phyloP scores from a whole-genome alignment of 1,139 yeast species.

The Hyphopichia fennica region DNA sequence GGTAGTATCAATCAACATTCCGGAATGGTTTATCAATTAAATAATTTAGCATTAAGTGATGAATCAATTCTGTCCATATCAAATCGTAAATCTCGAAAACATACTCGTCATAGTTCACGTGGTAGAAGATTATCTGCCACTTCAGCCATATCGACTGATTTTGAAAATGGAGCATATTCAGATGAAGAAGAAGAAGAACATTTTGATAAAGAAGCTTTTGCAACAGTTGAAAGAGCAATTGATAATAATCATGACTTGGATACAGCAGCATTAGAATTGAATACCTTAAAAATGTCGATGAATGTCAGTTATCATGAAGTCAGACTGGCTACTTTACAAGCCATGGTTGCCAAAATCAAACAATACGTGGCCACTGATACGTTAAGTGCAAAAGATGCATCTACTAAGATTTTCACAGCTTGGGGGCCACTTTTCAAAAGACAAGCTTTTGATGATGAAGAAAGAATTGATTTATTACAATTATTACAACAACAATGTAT shows the following conservation, averaged over 20 bases:
- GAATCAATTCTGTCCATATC: slow-evolving; percentile 69
- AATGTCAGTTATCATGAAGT: slow-evolving; percentile 94
- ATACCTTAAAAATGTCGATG: slow-evolving; percentile 96
- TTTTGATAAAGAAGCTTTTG: slow-evolving; percentile 84
- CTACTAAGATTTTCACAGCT: slow-evolving; percentile 66
- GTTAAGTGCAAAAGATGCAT: slow-evolving; percentile 71
- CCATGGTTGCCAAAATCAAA: slow-evolving; percentile 65
- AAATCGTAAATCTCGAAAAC: slow-evolving; percentile 30
- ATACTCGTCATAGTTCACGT: slow-evolving; percentile 21
- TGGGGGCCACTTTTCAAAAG: slow-evolving; percentile 82
- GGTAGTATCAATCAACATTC: slow-evolving; percentile 24
- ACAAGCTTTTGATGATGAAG: slow-evolving; percentile 79
- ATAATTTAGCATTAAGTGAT: slow-evolving; percentile 71
- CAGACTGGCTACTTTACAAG: slow-evolving; percentile 73
- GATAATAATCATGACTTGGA: slow-evolving; percentile 91
- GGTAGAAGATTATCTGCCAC: slow-evolving; percentile 38
- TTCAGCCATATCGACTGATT: slow-evolving; percentile 41
- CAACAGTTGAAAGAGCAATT: slow-evolving; percentile 90
- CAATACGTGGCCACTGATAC: slow-evolving; percentile 78
- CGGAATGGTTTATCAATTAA: slow-evolving; percentile 59
- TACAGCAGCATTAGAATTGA: slow-evolving; percentile 87
- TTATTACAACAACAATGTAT: slow-evolving; percentile 54
- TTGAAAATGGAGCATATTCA: slow-evolving; percentile 35
- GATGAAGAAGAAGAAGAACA: slow-evolving; percentile 68
- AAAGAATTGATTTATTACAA: slow-evolving; percentile 71